Evolutionary conservation across 768 basidiomycete genomes (phyloP), one percentile per base, ranked within the genome.

Genomic region (Termitomyces heimii): DNA sequence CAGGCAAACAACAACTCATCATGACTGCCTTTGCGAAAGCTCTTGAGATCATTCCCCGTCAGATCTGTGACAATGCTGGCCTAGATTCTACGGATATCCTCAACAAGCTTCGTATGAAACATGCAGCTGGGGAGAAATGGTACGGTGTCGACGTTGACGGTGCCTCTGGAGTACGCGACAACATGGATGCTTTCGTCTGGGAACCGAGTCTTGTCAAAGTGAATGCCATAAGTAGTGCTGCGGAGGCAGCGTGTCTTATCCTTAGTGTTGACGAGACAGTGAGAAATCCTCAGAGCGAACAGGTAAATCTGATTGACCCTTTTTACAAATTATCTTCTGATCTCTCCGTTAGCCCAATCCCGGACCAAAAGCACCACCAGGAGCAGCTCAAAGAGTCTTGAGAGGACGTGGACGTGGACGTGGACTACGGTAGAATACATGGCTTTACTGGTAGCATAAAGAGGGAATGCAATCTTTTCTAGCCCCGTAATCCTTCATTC

Each of bases 121-220:
- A 98, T 68, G 93, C 94, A 0, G 82, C 82, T 56, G 92, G 91
- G 16, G 88, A 92, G 54, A 84, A 77, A 56, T 98, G 94, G 94
- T 87, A 82, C 45, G 97, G 97, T 59, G 94, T 98, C 14, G 94
- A 97, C 63, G 93, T 99, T 28, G 95, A 98, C 55, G 89, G 89
- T 13, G 73, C 79, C 4, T 88, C 91, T 29, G 92, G 94, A 20
- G 91, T 98, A 28, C 85, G 92, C 54, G 85, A 99, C 73, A 99
- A 98, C 73, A 87, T 98, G 87, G 92, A 93, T 53, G 89, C 92
- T 45, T 99, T 98, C 67, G 96, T 99, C 8, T 98, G 97, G 96
- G 97, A 98, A 69, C 96, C 97, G 16, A 89, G 89, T 61, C 77
- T 98, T 58, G 92, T 98, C 66, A 99, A 98, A 76, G 74, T 86